phyloP scores from a whole-genome alignment of 345 rosid species.

The Rhodomyrtus tomentosa region DNA sequence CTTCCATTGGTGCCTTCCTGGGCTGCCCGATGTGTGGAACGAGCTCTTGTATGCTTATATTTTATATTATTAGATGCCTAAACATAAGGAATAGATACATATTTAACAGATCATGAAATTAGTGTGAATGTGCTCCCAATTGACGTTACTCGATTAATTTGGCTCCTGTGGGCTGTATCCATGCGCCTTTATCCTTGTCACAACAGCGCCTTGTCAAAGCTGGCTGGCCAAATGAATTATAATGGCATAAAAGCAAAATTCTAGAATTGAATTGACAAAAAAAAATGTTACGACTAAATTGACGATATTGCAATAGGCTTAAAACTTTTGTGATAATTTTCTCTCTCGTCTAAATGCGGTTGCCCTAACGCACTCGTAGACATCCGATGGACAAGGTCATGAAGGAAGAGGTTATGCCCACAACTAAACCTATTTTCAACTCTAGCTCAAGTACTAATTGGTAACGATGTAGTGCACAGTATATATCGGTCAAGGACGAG shows the following conservation, averaged over 20 bases:
- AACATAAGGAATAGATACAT: neutral
- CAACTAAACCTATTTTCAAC: neutral
- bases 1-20: conserved; percentile 93
- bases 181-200: neutral
- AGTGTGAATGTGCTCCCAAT: neutral
- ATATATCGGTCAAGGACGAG: neutral
- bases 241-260: too few relatives aligned
- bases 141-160: neutral
- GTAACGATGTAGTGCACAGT: neutral
- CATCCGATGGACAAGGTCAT: neutral
- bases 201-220: too few relatives aligned
- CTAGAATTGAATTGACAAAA: too few relatives aligned
- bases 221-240: too few relatives aligned
- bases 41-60: conserved; percentile 61
- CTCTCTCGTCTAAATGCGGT: neutral
- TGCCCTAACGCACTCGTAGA: neutral
- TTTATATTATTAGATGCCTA: neutral
- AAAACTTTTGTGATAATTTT: too few relatives aligned
- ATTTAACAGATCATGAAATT: neutral
- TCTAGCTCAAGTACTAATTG: neutral
- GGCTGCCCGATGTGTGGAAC: conserved; percentile 92
- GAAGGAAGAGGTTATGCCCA: neutral
- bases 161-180: neutral
- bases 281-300: too few relatives aligned
- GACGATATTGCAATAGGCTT: too few relatives aligned